Evolutionary conservation across 2,329 filamentous ascomycete species (phyloP).

Genomic region (Ophiostoma sp.): DNA sequence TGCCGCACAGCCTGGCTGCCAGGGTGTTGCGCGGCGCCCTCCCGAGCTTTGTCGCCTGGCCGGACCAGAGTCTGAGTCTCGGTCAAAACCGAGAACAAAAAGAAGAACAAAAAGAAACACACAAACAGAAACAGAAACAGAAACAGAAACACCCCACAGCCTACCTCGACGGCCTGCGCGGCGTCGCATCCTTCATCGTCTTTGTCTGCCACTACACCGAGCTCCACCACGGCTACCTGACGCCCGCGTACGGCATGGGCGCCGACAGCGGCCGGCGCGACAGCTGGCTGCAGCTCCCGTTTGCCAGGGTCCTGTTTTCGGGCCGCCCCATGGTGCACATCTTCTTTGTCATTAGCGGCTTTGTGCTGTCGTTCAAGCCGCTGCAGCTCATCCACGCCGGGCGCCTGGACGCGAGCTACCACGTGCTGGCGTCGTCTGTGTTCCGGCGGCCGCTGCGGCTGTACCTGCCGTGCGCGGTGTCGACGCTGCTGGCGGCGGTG

Average conservation of each 20-base stretch:
- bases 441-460: conserved; percentile 45
- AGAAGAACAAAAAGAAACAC: no score
- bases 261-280: conserved; percentile 26
- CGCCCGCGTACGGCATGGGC: conserved; percentile 37
- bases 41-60: background rate
- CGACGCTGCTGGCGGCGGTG: conserved; percentile 39
- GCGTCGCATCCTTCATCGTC: conserved; percentile 45
- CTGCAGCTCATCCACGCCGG: background rate
- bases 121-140: conserved; percentile 20
- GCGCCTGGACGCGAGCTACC: conserved; percentile 32
- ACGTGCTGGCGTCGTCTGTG: conserved; percentile 42
- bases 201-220: conserved; percentile 46
- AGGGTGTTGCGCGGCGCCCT: background rate
- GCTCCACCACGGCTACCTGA: conserved; percentile 36
- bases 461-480: conserved; percentile 42
- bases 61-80: no score
- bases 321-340: background rate
- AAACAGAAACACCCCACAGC: conserved; percentile 38
- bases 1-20: background rate
- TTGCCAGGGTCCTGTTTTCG: conserved; percentile 32
- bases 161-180: conserved; percentile 48
- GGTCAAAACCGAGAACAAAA: no score
- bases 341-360: background rate
- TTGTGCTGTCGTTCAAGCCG: background rate
- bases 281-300: conserved; percentile 40